Base-by-base conservation (phyloP, 2,329 filamentous ascomycete genomes). In the Botrytis fabae region DNA sequence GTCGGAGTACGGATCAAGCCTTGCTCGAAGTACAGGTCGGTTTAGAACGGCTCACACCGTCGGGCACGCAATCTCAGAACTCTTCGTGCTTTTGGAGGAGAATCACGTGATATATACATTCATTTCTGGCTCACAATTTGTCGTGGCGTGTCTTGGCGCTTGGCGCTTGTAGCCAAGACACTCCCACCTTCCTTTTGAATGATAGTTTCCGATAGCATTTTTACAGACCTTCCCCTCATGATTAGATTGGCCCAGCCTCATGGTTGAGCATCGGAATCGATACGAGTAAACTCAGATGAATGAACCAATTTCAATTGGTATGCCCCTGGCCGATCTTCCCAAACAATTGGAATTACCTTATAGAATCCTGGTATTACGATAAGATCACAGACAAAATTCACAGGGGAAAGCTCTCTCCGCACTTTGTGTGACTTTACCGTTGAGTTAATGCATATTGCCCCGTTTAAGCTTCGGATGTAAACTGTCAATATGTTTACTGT, bases 81-180 rank as follows among this genome's bases (percentile, higher is more conserved):
- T 22, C 28, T 3, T 1, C n/a, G n/a, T 48, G 28, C 7, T 18
- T 40, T 59, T n/a, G 48, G 48, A 38, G 22, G 25, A 10, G 9
- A 44, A 16, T 32, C 51, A 61, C 46, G 35, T 65, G 35, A 54
- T 18, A 35, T 18, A 14, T 18, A 14, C 7, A 35, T 32, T 9
- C 54, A 54, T 32, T 57, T 18, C 32, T 38, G 10, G 42, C 64
- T 70, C 38, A 40, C 48, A 57, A 16, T 57, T 68, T 54, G 6
- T n/a, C 48, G 35, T 68, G 38, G 70, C 48, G 51, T 59, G 46
- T 9, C 70, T 68, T 72, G 62, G 62, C 70, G 38, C 70, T 70
- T 70, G 59, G 59, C 59, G 69, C 32, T 40, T 64, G 25, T 46
- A 8, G 57, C 69, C 59, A 70, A 70, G 69, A 51, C 22, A 28